Evolutionary conservation across 1,139 yeast species (phyloP).

Genomic region (Zhuliangozyma parablackwelliae): DNA sequence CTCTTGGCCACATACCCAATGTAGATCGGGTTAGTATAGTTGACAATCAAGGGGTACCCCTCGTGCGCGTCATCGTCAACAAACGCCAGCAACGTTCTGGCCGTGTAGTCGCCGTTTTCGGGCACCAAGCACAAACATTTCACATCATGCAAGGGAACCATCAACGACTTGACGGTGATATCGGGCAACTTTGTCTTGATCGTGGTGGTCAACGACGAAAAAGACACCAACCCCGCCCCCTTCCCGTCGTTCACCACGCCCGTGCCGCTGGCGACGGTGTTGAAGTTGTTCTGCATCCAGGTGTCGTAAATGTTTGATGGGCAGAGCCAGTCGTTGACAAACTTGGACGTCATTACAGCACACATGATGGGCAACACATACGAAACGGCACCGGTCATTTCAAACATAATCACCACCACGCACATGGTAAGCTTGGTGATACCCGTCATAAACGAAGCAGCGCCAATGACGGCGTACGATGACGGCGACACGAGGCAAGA

Average conservation of each 20-base stretch:
- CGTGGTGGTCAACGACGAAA: conserved; percentile 26
- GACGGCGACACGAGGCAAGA: conserved; percentile 56
- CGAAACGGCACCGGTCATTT: conserved; percentile 56
- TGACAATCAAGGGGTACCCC: conserved; percentile 39
- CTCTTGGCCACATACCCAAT: conserved; percentile 37
- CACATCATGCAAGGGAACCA: conserved; percentile 28
- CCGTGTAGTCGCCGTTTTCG: conserved; percentile 19
- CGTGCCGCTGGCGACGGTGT: conserved; percentile 7
- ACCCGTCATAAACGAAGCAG: conserved; percentile 56
- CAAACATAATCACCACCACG: conserved; percentile 55
- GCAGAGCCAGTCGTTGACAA: conserved; percentile 45
- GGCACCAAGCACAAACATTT: conserved; percentile 31
- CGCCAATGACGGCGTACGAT: conserved; percentile 59
- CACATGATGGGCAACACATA: conserved; percentile 59
- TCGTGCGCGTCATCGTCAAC: conserved; percentile 34
- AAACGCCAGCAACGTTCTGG: conserved; percentile 15
- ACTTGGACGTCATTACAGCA: conserved; percentile 50
- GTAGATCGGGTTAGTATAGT: conserved; percentile 21
- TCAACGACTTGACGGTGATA: conserved; percentile 22
- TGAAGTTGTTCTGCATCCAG: conserved; percentile 33
- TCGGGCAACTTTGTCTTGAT: conserved; percentile 33
- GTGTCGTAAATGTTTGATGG: conserved; percentile 48
- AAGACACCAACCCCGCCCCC: conserved; percentile 39
- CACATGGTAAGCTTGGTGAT: conserved; percentile 53
- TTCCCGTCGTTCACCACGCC: conserved; percentile 29